Conservation (phyloP, 768 basidiomycete genomes). For the Leccinum imitatum region DNA sequence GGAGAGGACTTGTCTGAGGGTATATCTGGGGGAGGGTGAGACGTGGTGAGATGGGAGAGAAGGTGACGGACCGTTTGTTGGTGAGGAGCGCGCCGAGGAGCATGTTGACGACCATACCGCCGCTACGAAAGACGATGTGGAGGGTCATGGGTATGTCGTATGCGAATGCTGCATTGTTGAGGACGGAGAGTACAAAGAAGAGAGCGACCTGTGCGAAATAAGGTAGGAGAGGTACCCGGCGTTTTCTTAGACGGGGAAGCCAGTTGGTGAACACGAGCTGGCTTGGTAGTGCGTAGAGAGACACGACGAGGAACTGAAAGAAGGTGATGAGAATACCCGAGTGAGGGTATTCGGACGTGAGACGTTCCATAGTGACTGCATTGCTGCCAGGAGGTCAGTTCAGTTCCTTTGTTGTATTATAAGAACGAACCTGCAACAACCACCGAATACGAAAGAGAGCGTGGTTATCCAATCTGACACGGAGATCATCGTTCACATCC, state of each 20-base stretch:
- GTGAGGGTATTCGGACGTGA: slow-evolving; percentile 66
- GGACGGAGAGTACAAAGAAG: slow-evolving; percentile 73
- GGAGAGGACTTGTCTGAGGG: slow-evolving; percentile 60
- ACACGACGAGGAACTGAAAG: slow-evolving; percentile 78
- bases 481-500: slow-evolving; percentile 16
- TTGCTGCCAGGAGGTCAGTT: slow-evolving; percentile 46
- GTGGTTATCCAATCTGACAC: slow-evolving; percentile 56
- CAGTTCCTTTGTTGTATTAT: too few relatives aligned
- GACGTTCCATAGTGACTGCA: slow-evolving; percentile 72
- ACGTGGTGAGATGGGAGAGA: slow-evolving; percentile 6
- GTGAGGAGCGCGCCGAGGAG: slow-evolving; percentile 68
- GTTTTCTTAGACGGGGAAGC: slow-evolving; percentile 53
- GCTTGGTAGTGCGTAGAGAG: slow-evolving; percentile 67
- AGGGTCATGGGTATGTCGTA: slow-evolving; percentile 87
- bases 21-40: slow-evolving; percentile 51
- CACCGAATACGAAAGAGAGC: slow-evolving; percentile 79
- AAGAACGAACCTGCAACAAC: slow-evolving; percentile 66
- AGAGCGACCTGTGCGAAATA: slow-evolving; percentile 81
- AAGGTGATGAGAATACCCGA: slow-evolving; percentile 85
- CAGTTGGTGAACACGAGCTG: slow-evolving; percentile 43
- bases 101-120: slow-evolving; percentile 84
- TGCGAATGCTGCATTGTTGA: slow-evolving; percentile 92
- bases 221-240: slow-evolving; percentile 66
- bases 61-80: slow-evolving; percentile 53
- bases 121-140: slow-evolving; percentile 93